A percentile compares a stretch with the other conserved stretches of the same genome.
Evolutionary conservation across 345 rosid species (phyloP).

Genomic region (Pugionium dolabratum): DNA sequence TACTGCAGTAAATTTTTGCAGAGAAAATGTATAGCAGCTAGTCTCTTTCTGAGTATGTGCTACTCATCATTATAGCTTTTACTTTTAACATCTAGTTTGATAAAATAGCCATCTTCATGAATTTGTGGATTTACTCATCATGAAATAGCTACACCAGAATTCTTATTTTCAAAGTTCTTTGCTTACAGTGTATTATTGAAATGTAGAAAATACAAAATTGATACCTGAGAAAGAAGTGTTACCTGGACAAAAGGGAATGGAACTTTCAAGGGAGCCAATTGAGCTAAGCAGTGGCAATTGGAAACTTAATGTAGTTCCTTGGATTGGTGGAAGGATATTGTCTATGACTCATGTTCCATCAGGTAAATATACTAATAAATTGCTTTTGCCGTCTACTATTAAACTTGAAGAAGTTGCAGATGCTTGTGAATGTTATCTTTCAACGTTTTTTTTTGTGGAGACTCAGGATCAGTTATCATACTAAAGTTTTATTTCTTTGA

Average conservation of each 20-base stretch:
- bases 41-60: constrained; percentile 4
- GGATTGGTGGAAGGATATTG: constrained; percentile 92
- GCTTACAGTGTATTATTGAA: constrained; percentile 15
- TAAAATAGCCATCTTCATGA: background rate
- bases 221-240: constrained; percentile 61
- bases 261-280: constrained; percentile 63
- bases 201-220: constrained; percentile 59
- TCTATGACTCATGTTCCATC: constrained; percentile 92
- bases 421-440: constrained; percentile 1
- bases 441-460: constrained; percentile 10
- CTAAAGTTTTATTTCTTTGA: background rate
- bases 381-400: background rate
- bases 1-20: background rate
- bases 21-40: background rate
- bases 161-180: constrained; percentile 1
- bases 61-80: constrained; percentile 4
- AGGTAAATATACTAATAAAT: constrained; percentile 49
- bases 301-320: constrained; percentile 75
- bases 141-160: background rate
- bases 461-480: background rate
- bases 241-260: constrained; percentile 59
- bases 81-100: background rate
- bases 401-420: constrained; percentile 7
- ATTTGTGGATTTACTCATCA: constrained; percentile 4
- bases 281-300: constrained; percentile 72